These are phyloP conservation scores for Prototheca wickerhamii DNA, from an alignment of 163 green algal genomes.

Conservation along the genomic window DNA sequence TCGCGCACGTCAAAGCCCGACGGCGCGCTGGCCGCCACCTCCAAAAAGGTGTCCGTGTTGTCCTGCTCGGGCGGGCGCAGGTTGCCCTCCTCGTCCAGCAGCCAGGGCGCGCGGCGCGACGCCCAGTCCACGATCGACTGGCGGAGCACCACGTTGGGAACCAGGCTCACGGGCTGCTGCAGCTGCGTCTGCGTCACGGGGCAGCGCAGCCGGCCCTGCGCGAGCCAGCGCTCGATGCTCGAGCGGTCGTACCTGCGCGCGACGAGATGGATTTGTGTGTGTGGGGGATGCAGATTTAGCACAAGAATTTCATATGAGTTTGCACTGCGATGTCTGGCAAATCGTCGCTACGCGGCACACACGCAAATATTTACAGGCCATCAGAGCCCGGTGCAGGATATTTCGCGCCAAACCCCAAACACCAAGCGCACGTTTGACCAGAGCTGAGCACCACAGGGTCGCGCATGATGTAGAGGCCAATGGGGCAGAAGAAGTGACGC, in stretches of 20 bases:
- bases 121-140: constrained; percentile 64
- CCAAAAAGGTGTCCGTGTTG: constrained; percentile 19
- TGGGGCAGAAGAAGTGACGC: constrained; percentile 50
- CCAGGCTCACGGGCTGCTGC: constrained; percentile 18
- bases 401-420: not conserved
- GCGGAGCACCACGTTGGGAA: constrained; percentile 80
- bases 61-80: constrained; percentile 36
- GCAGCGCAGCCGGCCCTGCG: constrained; percentile 73
- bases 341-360: too few species aligned
- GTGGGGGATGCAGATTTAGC: not conserved
- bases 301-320: not conserved
- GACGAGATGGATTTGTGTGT: not conserved
- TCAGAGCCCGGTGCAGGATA: too few species aligned
- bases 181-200: constrained; percentile 81
- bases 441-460: constrained; percentile 48
- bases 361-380: too few species aligned
- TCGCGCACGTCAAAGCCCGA: constrained; percentile 25
- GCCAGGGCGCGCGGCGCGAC: constrained; percentile 12
- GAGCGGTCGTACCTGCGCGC: constrained; percentile 68
- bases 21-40: not conserved
- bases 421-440: constrained; percentile 31
- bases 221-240: constrained; percentile 82
- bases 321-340: not conserved
- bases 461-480: constrained; percentile 43
- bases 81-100: constrained; percentile 22